Evolutionary conservation across 768 basidiomycete genomes (phyloP), one percentile per base, ranked within the genome.

Genomic region (Trametes cingulata): DNA sequence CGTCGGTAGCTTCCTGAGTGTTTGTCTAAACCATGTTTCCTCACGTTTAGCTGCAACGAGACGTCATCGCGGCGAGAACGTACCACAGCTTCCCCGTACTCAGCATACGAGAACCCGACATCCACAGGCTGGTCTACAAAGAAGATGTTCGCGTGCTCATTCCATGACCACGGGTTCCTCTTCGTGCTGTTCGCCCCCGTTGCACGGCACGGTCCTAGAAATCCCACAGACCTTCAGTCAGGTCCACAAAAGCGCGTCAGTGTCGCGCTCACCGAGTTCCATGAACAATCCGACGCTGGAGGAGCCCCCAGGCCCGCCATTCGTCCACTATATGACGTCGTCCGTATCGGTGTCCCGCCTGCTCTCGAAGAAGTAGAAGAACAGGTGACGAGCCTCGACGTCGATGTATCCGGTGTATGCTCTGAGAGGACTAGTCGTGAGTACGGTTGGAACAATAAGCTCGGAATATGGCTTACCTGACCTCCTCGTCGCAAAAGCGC

Each of bases 371-470:
- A 82, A 83, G 70, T 76, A 77, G 72, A 80, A 79, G 62, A 73
- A 74, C 17, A 74, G 42, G 37, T 74, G 73, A 52, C 84, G 80
- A 20, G 85, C 83, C 66, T 83, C 77, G 43, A 87, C 77, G 58
- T 90, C 87, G 57, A 90, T 85, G 64, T 90, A 90, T 4, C 88
- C 88, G 0, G 87, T 86, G 68, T 87, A 89, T 81, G 50, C 84
- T 78, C 48, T 71, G 70, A 65, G 86, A 84, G 0, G 83, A 84
- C 57, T 82, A 76, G 22, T 86, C 81, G 0, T 84, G 74, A 39
- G 73, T 69, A 19, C 19, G 35, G 2, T 7, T 7, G 27, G 14
- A 6, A 24, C 43, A 9, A n/a, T 8, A 22, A 5, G 24, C 45
- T n/a, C 75, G 40, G 36, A 27, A 8, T 10, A 35, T 14, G 20